These are phyloP conservation scores for Halophytophthora polymorphica DNA, from an alignment of 352 stramenopile genomes.

Conservation along the genomic window DNA sequence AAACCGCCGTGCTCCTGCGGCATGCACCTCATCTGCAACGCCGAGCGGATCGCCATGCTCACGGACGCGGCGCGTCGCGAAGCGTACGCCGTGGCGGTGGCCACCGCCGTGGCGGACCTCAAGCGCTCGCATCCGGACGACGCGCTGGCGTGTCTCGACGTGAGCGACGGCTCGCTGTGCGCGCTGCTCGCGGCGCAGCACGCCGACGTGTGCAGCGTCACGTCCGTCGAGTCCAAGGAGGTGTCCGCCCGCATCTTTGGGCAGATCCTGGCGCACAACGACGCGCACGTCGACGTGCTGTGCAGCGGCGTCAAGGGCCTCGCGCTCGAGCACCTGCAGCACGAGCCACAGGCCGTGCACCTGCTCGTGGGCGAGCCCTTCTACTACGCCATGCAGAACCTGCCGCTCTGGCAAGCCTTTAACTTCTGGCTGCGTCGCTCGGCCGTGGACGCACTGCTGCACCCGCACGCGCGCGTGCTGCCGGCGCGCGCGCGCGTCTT, in stretches of 20 bases:
- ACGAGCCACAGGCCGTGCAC: slow-evolving; percentile 40
- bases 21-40: slow-evolving; percentile 77
- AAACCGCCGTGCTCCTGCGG: slow-evolving; percentile 68
- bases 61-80: slow-evolving; percentile 38
- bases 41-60: slow-evolving; percentile 76
- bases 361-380: slow-evolving; percentile 74
- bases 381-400: slow-evolving; percentile 87
- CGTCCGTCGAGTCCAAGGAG: slow-evolving; percentile 79
- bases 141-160: slow-evolving; percentile 58
- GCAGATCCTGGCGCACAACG: slow-evolving; percentile 62
- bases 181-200: slow-evolving; percentile 54
- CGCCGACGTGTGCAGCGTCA: slow-evolving; percentile 43
- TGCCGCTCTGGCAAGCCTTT: slow-evolving; percentile 75
- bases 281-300: slow-evolving; percentile 46
- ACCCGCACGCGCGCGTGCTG: slow-evolving; percentile 39
- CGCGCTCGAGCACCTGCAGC: slow-evolving; percentile 52
- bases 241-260: slow-evolving; percentile 75
- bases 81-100: slow-evolving; percentile 39
- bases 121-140: slow-evolving; percentile 11
- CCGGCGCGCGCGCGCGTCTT: slow-evolving; percentile 47
- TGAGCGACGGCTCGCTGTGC: slow-evolving; percentile 71
- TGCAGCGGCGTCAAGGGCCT: slow-evolving; percentile 69
- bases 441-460: slow-evolving; percentile 39
- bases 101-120: slow-evolving; percentile 13
- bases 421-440: slow-evolving; percentile 83